phyloP scores from a whole-genome alignment of 441 rosid genomes.

The Populus hybrid region DNA sequence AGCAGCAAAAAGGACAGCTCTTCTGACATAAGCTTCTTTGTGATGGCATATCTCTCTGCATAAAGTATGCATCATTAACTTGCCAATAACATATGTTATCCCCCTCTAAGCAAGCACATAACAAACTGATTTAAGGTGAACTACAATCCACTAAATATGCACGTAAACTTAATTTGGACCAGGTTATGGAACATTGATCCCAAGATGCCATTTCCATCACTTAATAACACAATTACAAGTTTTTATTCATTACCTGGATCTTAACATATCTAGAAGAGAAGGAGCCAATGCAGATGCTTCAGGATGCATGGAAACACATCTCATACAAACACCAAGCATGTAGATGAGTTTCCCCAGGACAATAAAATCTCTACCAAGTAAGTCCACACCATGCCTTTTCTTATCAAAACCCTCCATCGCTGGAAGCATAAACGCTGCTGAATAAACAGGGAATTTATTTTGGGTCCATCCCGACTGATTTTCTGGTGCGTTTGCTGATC shows the following conservation, averaged over 20 bases:
- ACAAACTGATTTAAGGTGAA: not conserved
- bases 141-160: not conserved
- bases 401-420: constrained; percentile 95
- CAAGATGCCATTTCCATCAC: constrained; percentile 1
- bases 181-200: constrained; percentile 7
- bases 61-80: not conserved
- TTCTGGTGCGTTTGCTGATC: constrained; percentile 43
- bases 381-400: constrained; percentile 93
- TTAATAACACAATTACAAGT: not conserved
- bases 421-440: constrained; percentile 99
- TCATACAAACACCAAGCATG: constrained; percentile 94
- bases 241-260: constrained; percentile 54
- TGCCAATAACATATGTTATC: not conserved
- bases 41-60: constrained; percentile 85
- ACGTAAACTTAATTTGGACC: not conserved
- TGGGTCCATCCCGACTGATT: constrained; percentile 55
- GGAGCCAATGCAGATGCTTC: constrained; percentile 88
- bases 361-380: constrained; percentile 86
- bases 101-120: not conserved
- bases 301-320: constrained; percentile 88
- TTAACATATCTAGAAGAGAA: constrained; percentile 77
- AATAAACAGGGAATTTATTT: constrained; percentile 80
- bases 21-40: constrained; percentile 91
- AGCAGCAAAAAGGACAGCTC: constrained; percentile 85
- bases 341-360: constrained; percentile 94